Base-by-base conservation (phyloP, 2,329 filamentous ascomycete genomes). In the Fusarium torulosum region DNA sequence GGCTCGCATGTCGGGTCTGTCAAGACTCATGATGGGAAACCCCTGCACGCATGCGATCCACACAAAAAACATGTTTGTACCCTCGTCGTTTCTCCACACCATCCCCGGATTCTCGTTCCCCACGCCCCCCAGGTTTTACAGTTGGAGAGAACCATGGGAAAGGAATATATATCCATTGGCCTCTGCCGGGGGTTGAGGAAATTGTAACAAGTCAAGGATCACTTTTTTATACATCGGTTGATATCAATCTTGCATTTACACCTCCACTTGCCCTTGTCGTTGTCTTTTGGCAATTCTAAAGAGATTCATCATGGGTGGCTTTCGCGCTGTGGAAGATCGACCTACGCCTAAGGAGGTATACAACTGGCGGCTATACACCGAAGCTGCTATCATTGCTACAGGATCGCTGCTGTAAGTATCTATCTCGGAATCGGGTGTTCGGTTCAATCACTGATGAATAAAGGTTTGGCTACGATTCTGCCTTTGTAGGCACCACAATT, bases 341-440 rank as follows among this genome's bases (percentile, higher is more conserved):
- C 84, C 84, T 25, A 87, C 84, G 64, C 85, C 85, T 20, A 79
- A 81, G 59, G 83, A 85, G 75, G 84, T 86, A 65, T 85, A 85
- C 75, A 86, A 85, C 63, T 83, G 80, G 80, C 78, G 80, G 5
- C 74, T 86, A 21, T 86, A 86, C 67, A 76, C 75, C 7, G 79
- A 83, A 45, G 79, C 82, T 0, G 70, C 80, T n/a, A 77, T 85
- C 29, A 84, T 85, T 44, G 80, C 83, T 6, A 82, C 81, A 19
- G 83, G 84, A 15, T 81, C 80, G 2, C 46, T 82, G 17, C 76
- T 82, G 75, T 79, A 69, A 60, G 77, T 60, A 70, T 2, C 55
- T 6, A 4, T 6, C 35, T 17, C 1, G 1, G 3, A 19, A 33
- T 10, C 21, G 4, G 6, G 11, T 27, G 7, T 8, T 8, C 0